Conservation (phyloP, 495 filamentous ascomycete genomes). For the Tuber umbilicatum region DNA sequence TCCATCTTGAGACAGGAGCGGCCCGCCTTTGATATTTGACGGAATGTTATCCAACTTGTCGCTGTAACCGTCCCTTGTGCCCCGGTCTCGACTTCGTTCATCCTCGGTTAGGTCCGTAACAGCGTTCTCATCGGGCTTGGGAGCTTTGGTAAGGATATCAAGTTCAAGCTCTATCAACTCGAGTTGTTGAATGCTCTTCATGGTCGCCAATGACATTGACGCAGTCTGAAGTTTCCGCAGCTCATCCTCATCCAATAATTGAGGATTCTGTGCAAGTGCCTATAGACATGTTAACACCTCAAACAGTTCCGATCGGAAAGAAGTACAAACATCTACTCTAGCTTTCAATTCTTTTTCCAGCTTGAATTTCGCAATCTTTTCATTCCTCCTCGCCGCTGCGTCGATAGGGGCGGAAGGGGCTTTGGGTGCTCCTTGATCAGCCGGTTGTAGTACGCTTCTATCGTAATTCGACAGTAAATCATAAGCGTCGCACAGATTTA, state of each 20-base stretch:
- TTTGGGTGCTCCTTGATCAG: not conserved
- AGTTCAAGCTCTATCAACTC: conserved; percentile 78
- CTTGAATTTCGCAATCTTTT: conserved; percentile 79
- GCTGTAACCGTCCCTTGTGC: conserved; percentile 53
- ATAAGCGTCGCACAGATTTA: conserved; percentile 71
- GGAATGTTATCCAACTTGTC: conserved; percentile 64
- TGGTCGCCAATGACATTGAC: conserved; percentile 61
- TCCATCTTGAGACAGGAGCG: conserved; percentile 71
- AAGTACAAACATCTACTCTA: conserved; percentile 60
- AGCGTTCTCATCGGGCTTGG: conserved; percentile 47
- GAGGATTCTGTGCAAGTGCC: conserved; percentile 56
- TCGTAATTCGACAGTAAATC: conserved; percentile 61
- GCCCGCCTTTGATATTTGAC: conserved; percentile 54
- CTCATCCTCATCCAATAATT: conserved; percentile 60
- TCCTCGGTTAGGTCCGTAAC: conserved; percentile 41
- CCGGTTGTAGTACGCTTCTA: conserved; percentile 57
- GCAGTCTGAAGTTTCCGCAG: conserved; percentile 71
- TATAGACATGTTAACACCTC: conserved; percentile 8
- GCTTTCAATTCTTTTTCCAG: conserved; percentile 79
- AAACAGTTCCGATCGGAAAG: not conserved
- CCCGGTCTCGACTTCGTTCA: conserved; percentile 49
- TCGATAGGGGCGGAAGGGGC: conserved; percentile 49
- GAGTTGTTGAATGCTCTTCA: conserved; percentile 76
- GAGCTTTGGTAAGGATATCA: conserved; percentile 69
- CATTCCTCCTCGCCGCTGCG: conserved; percentile 63